Conservation (phyloP, 306 rosid species). For the Castanopsis chinensis region DNA sequence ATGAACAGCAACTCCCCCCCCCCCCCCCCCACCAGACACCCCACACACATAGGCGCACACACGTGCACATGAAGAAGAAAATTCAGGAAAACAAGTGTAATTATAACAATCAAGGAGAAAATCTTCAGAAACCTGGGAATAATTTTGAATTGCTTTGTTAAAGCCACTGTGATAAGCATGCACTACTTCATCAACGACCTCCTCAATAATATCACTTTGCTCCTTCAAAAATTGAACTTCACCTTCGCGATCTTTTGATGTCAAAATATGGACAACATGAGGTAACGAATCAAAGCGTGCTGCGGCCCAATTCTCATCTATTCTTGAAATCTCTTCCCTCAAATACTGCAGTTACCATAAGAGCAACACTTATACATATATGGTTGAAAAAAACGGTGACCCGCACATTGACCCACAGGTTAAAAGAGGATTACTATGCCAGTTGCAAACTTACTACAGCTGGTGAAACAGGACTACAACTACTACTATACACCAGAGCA, state of each 20-base stretch:
- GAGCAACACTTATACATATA: neutral
- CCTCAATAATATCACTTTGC: slow-evolving; percentile 97
- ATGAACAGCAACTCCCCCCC: neutral
- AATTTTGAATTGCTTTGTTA: slow-evolving; percentile 98
- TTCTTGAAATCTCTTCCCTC: slow-evolving; percentile 69
- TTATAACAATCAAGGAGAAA: neutral
- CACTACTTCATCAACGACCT: slow-evolving; percentile 99
- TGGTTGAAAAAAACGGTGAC: neutral
- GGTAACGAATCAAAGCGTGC: slow-evolving; percentile 99
- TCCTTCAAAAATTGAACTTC: slow-evolving; percentile 81
- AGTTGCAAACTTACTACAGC: neutral
- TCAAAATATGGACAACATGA: slow-evolving; percentile 95
- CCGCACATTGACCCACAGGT: neutral
- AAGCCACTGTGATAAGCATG: slow-evolving; percentile 94
- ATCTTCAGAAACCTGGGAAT: slow-evolving; percentile 79
- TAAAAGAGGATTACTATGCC: neutral
- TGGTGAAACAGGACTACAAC: neutral
- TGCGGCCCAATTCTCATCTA: slow-evolving; percentile 90
- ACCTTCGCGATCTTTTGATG: slow-evolving; percentile 93
- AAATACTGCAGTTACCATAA: slow-evolving; percentile 63
- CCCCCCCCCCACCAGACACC: too few species aligned
- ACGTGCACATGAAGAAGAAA: neutral
- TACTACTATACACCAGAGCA: neutral
- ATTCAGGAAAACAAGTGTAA: neutral
- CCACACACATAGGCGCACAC: neutral